A percentile compares a stretch with the other conserved stretches of the same genome.
These are phyloP conservation scores for Bacidia gigantensis DNA, from an alignment of 495 filamentous ascomycete species.

Conservation along the genomic window DNA sequence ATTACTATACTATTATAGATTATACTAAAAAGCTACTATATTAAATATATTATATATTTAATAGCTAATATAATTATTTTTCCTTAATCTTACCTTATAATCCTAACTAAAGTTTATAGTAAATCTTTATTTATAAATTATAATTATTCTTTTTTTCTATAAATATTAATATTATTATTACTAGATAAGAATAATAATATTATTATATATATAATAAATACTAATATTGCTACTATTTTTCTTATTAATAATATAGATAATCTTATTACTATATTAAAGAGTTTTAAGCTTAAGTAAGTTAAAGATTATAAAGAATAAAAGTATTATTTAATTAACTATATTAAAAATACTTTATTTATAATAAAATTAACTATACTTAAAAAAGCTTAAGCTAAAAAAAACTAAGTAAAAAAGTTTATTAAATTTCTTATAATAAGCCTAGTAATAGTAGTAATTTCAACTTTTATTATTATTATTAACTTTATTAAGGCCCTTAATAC, in stretches of 20 bases:
- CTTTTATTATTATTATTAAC: too few species aligned
- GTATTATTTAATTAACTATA: too few species aligned
- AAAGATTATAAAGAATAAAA: not conserved
- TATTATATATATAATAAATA: not conserved
- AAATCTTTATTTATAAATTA: too few species aligned
- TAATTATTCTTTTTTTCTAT: too few species aligned
- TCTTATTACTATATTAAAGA: too few species aligned
- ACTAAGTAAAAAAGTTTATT: not conserved
- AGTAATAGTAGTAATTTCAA: too few species aligned
- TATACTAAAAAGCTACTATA: not conserved
- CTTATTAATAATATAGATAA: too few species aligned
- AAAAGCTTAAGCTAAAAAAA: not conserved
- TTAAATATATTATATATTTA: not conserved
- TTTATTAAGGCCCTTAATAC: not conserved
- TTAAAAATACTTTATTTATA: not conserved
- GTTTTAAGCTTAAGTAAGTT: too few species aligned
- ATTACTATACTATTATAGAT: too few species aligned
- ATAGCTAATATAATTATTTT: not conserved
- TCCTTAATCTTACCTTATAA: not conserved
- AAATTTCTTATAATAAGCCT: too few species aligned
- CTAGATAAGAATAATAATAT: not conserved
- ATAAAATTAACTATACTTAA: not conserved
- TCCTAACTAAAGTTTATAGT: too few species aligned
- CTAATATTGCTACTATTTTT: too few species aligned
- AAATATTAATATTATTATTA: not conserved